Percentiles rank a stretch among this genome's conserved stretches.
Conservation (phyloP, 257 asterid species). For the Capsicum baccatum region DNA sequence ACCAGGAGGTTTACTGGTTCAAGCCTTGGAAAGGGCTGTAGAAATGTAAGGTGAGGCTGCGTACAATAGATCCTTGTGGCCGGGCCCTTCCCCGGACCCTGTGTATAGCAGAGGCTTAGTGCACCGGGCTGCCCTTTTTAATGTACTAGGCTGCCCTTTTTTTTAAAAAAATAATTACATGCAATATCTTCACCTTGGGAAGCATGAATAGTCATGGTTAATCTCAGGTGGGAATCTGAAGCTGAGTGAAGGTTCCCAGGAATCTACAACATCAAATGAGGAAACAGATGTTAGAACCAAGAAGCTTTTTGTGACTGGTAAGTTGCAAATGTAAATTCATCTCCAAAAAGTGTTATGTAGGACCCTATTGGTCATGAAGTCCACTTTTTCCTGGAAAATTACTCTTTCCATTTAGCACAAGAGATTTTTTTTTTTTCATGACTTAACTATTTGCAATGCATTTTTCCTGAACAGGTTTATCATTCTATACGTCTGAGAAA, state of each 20-base stretch:
- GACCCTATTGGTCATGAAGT: too few species aligned
- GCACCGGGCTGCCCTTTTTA: too few species aligned
- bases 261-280: slow-evolving; percentile 47
- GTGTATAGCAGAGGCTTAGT: too few species aligned
- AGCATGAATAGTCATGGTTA: background rate
- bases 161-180: background rate
- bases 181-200: background rate
- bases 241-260: slow-evolving; percentile 36
- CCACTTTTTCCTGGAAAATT: background rate
- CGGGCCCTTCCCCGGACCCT: too few species aligned
- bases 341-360: background rate
- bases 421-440: background rate
- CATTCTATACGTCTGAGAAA: slow-evolving; percentile 93
- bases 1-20: too few species aligned
- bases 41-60: too few species aligned
- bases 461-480: slow-evolving; percentile 64
- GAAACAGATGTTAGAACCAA: slow-evolving; percentile 66
- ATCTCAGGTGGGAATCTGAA: slow-evolving; percentile 49
- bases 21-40: too few species aligned
- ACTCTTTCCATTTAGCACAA: background rate
- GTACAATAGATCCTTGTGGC: too few species aligned
- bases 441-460: slow-evolving; percentile 23
- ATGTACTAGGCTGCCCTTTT: too few species aligned
- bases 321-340: slow-evolving; percentile 25
- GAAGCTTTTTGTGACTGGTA: slow-evolving; percentile 94